A percentile compares a stretch with the other conserved stretches of the same genome.
Evolutionary conservation across 306 rosid species (phyloP).

Genomic region (Alnus glutinosa): DNA sequence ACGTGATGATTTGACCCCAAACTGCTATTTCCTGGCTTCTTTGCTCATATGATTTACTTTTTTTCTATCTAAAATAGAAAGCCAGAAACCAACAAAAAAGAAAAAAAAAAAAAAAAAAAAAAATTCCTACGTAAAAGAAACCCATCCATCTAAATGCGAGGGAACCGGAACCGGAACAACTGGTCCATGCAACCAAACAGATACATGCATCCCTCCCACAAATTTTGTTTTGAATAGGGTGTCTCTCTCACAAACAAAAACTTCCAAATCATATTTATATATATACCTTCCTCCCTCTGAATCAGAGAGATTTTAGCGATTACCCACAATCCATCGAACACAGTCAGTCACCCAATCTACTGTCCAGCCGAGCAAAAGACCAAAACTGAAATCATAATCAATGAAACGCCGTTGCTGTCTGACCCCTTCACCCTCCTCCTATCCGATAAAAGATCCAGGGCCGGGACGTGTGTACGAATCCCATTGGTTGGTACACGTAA

Average conservation of each 20-base stretch:
- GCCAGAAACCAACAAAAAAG: neutral
- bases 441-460: constrained; percentile 21
- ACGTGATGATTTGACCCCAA: neutral
- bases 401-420: constrained; percentile 33
- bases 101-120: neutral
- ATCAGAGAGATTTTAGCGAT: neutral
- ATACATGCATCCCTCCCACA: no score
- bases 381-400: constrained; percentile 4
- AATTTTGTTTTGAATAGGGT: no score
- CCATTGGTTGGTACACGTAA: constrained; percentile 27
- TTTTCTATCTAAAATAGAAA: neutral
- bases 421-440: neutral
- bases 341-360: no score
- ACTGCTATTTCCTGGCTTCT: neutral
- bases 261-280: no score
- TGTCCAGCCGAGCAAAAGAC: neutral
- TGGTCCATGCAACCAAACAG: no score
- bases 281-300: no score
- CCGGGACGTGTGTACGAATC: constrained; percentile 30
- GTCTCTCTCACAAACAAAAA: no score
- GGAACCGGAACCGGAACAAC: no score
- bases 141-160: neutral
- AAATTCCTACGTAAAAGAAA: neutral
- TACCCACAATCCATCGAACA: neutral
- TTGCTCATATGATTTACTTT: neutral